A percentile compares a stretch with the other conserved stretches of the same genome.
Conservation (phyloP, 352 stramenopile genomes). For the Pythium volutum region DNA sequence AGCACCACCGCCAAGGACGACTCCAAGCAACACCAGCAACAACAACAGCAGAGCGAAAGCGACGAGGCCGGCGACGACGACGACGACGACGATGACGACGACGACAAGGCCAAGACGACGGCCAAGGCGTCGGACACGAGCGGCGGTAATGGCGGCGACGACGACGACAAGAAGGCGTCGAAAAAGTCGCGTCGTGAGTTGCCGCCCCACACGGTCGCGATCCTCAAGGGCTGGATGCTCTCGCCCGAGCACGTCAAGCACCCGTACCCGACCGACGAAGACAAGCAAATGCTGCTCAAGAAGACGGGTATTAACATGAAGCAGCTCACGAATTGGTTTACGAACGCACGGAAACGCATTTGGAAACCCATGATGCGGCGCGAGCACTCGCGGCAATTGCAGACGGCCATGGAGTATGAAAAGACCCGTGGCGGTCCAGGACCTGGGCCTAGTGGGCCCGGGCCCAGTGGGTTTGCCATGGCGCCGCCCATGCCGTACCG, state of each 20-base stretch:
- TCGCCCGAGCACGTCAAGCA: slow-evolving; percentile 88
- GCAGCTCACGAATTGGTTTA: slow-evolving; percentile 91
- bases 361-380: slow-evolving; percentile 90
- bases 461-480: slow-evolving; percentile 28
- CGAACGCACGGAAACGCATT: slow-evolving; percentile 86
- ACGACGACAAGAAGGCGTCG: slow-evolving; percentile 43
- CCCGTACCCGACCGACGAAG: slow-evolving; percentile 87
- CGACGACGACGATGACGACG: slow-evolving; percentile 29
- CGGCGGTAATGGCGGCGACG: slow-evolving; percentile 28
- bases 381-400: slow-evolving; percentile 75
- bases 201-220: slow-evolving; percentile 78
- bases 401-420: slow-evolving; percentile 71
- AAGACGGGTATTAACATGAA: slow-evolving; percentile 91
- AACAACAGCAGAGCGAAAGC: slow-evolving; percentile 13
- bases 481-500: slow-evolving; percentile 25
- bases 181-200: slow-evolving; percentile 83
- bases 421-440: too few species aligned
- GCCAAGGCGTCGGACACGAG: slow-evolving; percentile 19
- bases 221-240: slow-evolving; percentile 88
- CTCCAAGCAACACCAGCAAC: slow-evolving; percentile 2
- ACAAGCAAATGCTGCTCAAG: slow-evolving; percentile 89
- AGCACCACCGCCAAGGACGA: slow-evolving; percentile 4
- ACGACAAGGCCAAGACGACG: slow-evolving; percentile 19
- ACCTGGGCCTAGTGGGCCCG: too few species aligned
- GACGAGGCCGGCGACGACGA: slow-evolving; percentile 23